Evolutionary conservation across 139 green algal species (phyloP).

Genomic region (Chlamydomonas urium): DNA sequence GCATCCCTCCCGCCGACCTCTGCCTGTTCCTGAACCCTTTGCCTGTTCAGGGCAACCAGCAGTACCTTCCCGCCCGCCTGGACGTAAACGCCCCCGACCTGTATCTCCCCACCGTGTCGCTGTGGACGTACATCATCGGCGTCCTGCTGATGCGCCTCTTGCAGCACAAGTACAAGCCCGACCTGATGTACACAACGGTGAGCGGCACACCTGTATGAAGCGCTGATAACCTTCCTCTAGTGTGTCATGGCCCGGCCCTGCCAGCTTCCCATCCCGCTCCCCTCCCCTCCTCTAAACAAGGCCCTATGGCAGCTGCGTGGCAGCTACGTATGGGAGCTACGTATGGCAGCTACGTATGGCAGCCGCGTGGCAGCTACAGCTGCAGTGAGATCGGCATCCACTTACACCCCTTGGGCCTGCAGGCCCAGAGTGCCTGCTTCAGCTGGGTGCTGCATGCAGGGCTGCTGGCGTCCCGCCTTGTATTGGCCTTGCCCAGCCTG

Average conservation of each 20-base stretch:
- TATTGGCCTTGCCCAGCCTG: too few relatives aligned
- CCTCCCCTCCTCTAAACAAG: too few relatives aligned
- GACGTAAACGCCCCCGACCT: conserved; percentile 95
- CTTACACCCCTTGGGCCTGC: background rate
- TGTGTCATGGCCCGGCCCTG: too few relatives aligned
- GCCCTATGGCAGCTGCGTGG: too few relatives aligned
- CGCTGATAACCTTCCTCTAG: too few relatives aligned
- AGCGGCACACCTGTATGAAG: background rate
- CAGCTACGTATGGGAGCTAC: too few relatives aligned
- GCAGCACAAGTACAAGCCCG: conserved; percentile 10
- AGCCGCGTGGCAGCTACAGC: too few relatives aligned
- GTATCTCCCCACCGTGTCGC: conserved; percentile 89
- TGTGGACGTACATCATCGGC: conserved; percentile 54
- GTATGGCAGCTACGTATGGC: too few relatives aligned
- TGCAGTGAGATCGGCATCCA: too few relatives aligned
- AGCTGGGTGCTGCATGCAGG: conserved; percentile 69
- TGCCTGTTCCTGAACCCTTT: too few relatives aligned
- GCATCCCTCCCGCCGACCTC: too few relatives aligned
- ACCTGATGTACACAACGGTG: conserved; percentile 16
- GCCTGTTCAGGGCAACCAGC: conserved; percentile 67
- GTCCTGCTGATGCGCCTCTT: background rate
- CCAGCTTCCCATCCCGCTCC: too few relatives aligned
- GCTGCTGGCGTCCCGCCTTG: conserved; percentile 61
- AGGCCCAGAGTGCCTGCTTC: conserved; percentile 53
- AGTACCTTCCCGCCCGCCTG: conserved; percentile 79